Percentiles rank a stretch among this genome's conserved stretches.
Conservation (phyloP, 495 filamentous ascomycete species). For the Aspergillus campestris region DNA sequence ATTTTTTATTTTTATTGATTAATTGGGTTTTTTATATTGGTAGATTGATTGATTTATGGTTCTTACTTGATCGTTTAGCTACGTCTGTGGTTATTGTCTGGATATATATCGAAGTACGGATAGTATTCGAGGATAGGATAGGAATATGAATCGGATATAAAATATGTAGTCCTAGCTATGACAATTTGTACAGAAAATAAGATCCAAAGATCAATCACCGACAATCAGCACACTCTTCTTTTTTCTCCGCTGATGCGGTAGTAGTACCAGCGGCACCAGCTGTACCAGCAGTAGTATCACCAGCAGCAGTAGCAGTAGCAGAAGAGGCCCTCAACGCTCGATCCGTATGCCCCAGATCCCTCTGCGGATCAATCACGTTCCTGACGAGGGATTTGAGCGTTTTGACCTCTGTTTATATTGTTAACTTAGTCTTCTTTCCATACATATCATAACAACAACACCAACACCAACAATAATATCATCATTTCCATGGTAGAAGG, state of each 20-base stretch:
- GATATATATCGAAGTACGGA: no score
- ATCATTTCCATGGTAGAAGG: no score
- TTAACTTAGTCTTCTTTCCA: no score
- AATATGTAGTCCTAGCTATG: no score
- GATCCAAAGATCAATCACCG: constrained; percentile 10
- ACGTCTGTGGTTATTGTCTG: neutral
- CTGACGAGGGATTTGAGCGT: constrained; percentile 83
- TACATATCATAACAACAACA: no score
- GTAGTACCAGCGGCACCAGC: constrained; percentile 8
- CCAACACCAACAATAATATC: no score
- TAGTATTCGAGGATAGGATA: no score
- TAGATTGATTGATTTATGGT: neutral
- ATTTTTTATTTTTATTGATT: no score
- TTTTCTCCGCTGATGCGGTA: constrained; percentile 2
- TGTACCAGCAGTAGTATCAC: neutral
- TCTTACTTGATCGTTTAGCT: constrained; percentile 1
- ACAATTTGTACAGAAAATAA: no score
- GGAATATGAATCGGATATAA: no score
- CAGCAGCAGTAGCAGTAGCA: neutral
- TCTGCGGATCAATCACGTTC: constrained; percentile 68
- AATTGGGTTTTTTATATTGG: no score
- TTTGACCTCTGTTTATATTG: constrained; percentile 57
- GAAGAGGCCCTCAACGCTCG: constrained; percentile 30
- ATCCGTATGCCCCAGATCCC: constrained; percentile 80
- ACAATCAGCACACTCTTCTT: constrained; percentile 41